A percentile compares a stretch with the other conserved stretches of the same genome.
Conservation (phyloP, 768 basidiomycete genomes). For the Cyclocybe aegerita region DNA sequence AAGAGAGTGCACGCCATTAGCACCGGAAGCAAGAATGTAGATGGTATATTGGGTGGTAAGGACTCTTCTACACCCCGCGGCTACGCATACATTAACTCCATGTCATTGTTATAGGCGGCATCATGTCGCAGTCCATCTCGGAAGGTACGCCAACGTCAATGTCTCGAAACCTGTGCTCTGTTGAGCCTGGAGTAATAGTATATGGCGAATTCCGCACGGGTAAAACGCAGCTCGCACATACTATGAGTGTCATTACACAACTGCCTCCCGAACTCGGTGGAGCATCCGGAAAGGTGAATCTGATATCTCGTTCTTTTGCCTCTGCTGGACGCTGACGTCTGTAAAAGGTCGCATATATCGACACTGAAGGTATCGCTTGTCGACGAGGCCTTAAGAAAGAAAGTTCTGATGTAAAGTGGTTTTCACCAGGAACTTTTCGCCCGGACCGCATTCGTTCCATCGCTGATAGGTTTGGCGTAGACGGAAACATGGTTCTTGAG, state of each 20-base stretch:
- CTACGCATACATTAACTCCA: neutral
- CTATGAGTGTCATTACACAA: slow-evolving; percentile 89
- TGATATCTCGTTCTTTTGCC: neutral
- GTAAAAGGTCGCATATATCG: slow-evolving; percentile 82
- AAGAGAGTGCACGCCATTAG: slow-evolving; percentile 81
- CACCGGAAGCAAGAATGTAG: slow-evolving; percentile 91
- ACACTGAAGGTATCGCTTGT: slow-evolving; percentile 67
- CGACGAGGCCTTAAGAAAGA: neutral
- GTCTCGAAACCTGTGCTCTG: neutral
- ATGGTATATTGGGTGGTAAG: slow-evolving; percentile 83
- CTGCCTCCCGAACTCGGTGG: slow-evolving; percentile 89
- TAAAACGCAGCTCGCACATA: slow-evolving; percentile 95
- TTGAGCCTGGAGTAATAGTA: slow-evolving; percentile 42
- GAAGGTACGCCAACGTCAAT: slow-evolving; percentile 54
- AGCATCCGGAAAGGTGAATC: slow-evolving; percentile 77
- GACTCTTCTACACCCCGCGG: neutral
- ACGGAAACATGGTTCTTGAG: slow-evolving; percentile 81
- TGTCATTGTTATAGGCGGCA: slow-evolving; percentile 54
- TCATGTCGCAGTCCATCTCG: slow-evolving; percentile 91
- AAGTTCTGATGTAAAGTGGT: slow-evolving; percentile 14
- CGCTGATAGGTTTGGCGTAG: slow-evolving; percentile 93
- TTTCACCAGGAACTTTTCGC: slow-evolving; percentile 76
- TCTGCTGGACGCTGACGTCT: neutral
- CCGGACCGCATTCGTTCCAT: slow-evolving; percentile 91
- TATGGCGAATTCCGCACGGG: slow-evolving; percentile 97